Evolutionary conservation across 768 basidiomycete species (phyloP).

Genomic region (Boletus fagicola): DNA sequence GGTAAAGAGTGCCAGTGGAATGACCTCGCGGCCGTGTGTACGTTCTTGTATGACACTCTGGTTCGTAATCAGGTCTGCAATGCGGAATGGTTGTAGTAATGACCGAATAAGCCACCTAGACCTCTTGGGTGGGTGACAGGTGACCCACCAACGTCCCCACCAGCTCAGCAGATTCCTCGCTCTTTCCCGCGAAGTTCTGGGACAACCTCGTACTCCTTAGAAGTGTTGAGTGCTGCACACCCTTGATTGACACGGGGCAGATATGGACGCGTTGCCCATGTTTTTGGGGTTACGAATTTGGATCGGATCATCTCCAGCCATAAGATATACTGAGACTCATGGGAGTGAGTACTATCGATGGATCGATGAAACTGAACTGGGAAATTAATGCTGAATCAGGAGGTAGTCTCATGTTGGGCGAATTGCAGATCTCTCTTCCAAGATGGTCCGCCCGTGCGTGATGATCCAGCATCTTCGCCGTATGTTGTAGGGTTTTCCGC

Average conservation of each 20-base stretch:
- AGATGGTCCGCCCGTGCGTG: not conserved
- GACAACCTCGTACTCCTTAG: not conserved
- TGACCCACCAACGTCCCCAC: not conserved
- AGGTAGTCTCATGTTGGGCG: not conserved
- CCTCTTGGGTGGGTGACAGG: too few relatives aligned
- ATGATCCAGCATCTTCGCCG: not conserved
- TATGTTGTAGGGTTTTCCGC: not conserved
- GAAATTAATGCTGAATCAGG: not conserved
- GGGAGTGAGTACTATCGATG: not conserved
- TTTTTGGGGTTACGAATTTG: not conserved
- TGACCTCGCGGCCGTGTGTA: constrained; percentile 1
- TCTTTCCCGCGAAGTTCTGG: constrained; percentile 1
- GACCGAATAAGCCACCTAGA: not conserved
- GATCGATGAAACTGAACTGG: not conserved
- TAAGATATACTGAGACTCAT: not conserved
- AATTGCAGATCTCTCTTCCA: not conserved
- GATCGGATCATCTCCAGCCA: not conserved
- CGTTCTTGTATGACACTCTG: not conserved
- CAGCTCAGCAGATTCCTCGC: not conserved
- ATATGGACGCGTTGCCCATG: not conserved
- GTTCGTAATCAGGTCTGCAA: constrained; percentile 6
- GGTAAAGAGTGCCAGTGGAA: constrained; percentile 10
- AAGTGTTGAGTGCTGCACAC: not conserved
- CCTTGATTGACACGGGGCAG: not conserved
- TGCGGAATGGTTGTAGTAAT: not conserved